A percentile compares a stretch with the other conserved stretches of the same genome.
phyloP scores from a whole-genome alignment of 257 asterid species.

The Leonotis leonurus region DNA sequence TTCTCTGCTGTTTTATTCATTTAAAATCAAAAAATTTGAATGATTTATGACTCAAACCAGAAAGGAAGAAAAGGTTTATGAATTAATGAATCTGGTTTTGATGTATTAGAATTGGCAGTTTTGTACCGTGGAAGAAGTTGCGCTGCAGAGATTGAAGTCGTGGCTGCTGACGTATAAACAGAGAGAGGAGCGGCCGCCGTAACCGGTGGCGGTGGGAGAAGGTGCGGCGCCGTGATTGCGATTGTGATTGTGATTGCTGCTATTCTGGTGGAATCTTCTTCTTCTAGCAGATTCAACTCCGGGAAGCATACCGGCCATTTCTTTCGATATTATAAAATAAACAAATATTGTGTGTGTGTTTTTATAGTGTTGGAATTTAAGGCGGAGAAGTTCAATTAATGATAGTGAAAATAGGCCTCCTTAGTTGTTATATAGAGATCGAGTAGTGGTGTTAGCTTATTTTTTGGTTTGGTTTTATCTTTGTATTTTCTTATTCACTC shows the following conservation, averaged over 20 bases:
- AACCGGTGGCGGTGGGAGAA: background rate
- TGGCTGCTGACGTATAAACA: slow-evolving; percentile 39
- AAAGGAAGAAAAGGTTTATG: background rate
- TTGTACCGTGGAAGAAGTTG: slow-evolving; percentile 8
- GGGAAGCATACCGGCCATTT: slow-evolving; percentile 64
- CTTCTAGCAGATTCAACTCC: slow-evolving; percentile 66
- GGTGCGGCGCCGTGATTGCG: background rate
- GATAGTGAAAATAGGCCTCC: background rate
- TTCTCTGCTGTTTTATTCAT: slow-evolving; percentile 21
- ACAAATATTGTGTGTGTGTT: no score
- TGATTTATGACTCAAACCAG: background rate
- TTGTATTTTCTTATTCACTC: background rate
- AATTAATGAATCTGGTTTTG: background rate
- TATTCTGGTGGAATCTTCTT: slow-evolving; percentile 46
- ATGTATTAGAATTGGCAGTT: background rate
- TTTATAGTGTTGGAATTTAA: background rate
- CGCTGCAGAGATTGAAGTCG: slow-evolving; percentile 22
- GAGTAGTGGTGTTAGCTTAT: background rate
- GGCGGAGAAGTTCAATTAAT: background rate
- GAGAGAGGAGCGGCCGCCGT: slow-evolving; percentile 27
- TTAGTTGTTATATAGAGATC: background rate
- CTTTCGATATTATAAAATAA: background rate
- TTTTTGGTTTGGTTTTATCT: background rate
- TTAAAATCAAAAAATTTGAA: no score
- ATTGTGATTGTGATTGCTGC: background rate